Conservation (phyloP, 371 early-diverging fungal species). For the Umbelopsis sp. region DNA sequence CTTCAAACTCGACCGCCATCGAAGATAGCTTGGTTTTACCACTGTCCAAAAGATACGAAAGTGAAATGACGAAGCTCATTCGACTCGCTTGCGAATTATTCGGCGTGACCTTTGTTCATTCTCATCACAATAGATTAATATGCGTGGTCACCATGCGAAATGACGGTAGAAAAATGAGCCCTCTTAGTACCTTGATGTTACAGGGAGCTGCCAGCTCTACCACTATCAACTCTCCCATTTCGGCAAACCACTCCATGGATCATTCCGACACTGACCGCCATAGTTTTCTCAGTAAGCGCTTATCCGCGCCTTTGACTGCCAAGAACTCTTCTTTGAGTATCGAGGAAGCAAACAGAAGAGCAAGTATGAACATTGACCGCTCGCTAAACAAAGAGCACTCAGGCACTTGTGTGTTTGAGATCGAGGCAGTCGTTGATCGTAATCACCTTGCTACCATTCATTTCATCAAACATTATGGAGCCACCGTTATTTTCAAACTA, state of each 20-base stretch:
- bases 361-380: constrained; percentile 15
- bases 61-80: constrained; percentile 38
- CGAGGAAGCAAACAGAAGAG: constrained; percentile 4
- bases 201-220: constrained; percentile 4
- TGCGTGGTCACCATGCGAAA: constrained; percentile 40
- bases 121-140: constrained; percentile 30
- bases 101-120: constrained; percentile 44
- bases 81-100: constrained; percentile 44
- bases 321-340: background rate
- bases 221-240: background rate
- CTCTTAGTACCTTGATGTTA: constrained; percentile 7
- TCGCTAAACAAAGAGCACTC: constrained; percentile 9
- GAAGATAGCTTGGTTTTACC: background rate
- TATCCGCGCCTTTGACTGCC: background rate
- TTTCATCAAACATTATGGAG: constrained; percentile 11
- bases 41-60: constrained; percentile 29
- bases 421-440: background rate
- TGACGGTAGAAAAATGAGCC: constrained; percentile 16
- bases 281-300: background rate
- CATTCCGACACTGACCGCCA: background rate
- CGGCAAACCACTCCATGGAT: background rate
- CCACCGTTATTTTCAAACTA: constrained; percentile 3
- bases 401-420: constrained; percentile 1
- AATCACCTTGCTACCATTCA: constrained; percentile 7
- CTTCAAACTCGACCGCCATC: background rate